A percentile compares a stretch with the other conserved stretches of the same genome.
phyloP scores from a whole-genome alignment of 306 rosid species.

The Pyrus betulifolia region DNA sequence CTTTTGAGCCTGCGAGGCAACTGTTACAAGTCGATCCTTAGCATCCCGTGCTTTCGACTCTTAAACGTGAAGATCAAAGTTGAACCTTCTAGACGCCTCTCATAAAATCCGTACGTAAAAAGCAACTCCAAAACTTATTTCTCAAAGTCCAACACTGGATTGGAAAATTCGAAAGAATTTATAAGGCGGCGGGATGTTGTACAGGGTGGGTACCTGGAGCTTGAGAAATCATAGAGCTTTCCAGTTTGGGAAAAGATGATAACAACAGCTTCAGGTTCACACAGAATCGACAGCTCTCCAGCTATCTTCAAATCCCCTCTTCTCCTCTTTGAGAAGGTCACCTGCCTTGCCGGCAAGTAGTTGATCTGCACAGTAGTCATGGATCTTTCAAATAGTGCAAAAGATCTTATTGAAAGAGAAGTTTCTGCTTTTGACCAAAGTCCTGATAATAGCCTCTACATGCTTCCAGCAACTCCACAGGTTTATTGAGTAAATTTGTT shows the following conservation, averaged over 20 bases:
- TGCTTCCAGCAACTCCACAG: constrained; percentile 97
- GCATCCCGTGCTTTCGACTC: constrained; percentile 48
- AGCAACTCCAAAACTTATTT: constrained; percentile 28
- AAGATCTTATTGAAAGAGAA: constrained; percentile 79
- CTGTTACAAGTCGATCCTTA: constrained; percentile 36
- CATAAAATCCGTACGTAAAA: neutral
- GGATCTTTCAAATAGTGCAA: constrained; percentile 70
- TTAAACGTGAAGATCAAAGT: neutral
- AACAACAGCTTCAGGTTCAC: no score
- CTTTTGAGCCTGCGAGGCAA: constrained; percentile 34
- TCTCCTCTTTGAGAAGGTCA: no score
- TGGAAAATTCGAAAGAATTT: neutral
- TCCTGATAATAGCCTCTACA: constrained; percentile 93
- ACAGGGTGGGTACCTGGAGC: no score
- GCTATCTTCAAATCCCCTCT: no score
- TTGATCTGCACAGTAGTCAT: constrained; percentile 39
- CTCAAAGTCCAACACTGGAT: constrained; percentile 28
- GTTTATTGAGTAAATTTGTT: constrained; percentile 26
- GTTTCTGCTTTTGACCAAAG: constrained; percentile 83
- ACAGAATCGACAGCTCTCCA: no score
- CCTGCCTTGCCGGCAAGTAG: no score
- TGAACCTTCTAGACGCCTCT: neutral
- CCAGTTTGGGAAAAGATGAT: no score
- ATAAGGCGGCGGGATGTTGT: no score
- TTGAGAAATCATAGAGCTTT: no score